Conservation (phyloP, 371 early-diverging fungal species). For the Syncephalastrum sp. region DNA sequence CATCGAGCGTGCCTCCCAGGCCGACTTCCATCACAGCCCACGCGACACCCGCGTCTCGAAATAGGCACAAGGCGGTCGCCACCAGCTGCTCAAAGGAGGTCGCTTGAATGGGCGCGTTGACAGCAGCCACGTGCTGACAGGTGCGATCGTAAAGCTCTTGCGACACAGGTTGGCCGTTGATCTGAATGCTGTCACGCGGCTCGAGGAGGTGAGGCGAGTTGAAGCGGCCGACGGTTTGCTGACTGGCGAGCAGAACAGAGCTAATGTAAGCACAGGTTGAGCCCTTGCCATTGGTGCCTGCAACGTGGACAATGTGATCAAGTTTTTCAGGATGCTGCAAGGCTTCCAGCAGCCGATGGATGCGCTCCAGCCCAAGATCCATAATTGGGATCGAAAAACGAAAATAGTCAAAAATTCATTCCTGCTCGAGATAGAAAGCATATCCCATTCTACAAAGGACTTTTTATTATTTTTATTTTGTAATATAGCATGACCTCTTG, state of each 20-base stretch:
- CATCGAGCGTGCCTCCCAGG: conserved; percentile 78
- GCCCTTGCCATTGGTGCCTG: conserved; percentile 92
- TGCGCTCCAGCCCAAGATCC: conserved; percentile 69
- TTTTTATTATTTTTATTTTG: too few species aligned
- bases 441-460: too few species aligned
- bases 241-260: conserved; percentile 32
- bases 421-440: too few species aligned
- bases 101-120: conserved; percentile 23
- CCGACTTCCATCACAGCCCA: conserved; percentile 82
- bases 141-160: conserved; percentile 34
- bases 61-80: conserved; percentile 58
- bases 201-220: conserved; percentile 77
- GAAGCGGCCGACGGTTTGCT: conserved; percentile 59
- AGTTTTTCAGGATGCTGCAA: conserved; percentile 66
- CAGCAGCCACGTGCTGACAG: conserved; percentile 25
- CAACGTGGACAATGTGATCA: conserved; percentile 76
- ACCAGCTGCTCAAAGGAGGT: conserved; percentile 68
- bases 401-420: background rate
- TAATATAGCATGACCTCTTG: too few species aligned
- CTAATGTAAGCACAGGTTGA: conserved; percentile 67
- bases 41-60: conserved; percentile 53
- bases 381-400: conserved; percentile 29
- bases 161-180: conserved; percentile 52
- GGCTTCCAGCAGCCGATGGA: conserved; percentile 52
- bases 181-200: conserved; percentile 64